Evolutionary conservation across 2,329 filamentous ascomycete species (phyloP).

Genomic region (Thelonectria blattea): DNA sequence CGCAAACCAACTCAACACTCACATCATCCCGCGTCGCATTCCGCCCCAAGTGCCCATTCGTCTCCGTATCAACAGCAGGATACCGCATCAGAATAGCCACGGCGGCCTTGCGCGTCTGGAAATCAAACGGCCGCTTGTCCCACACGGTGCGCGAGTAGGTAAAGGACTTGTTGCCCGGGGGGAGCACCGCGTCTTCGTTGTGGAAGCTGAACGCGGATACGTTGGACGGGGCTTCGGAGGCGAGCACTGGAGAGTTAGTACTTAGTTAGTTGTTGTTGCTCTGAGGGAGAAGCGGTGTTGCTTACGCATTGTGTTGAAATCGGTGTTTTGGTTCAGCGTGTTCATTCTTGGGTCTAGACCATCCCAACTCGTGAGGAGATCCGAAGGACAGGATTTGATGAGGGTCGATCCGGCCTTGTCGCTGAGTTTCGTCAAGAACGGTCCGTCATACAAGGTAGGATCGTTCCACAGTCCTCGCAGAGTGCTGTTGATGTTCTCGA

Average conservation of each 20-base stretch:
- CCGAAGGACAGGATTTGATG: neutral
- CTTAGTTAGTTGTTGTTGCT: neutral
- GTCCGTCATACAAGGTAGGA: neutral
- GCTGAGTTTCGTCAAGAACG: neutral
- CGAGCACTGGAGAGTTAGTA: neutral
- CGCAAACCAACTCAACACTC: neutral
- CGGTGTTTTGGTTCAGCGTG: neutral
- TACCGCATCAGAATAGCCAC: constrained; percentile 1
- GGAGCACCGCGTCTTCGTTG: neutral
- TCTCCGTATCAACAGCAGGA: neutral
- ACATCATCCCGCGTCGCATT: neutral
- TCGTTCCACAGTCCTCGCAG: neutral
- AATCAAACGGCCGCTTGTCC: neutral
- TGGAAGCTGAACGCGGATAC: neutral
- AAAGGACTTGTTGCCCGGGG: constrained; percentile 3
- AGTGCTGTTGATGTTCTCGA: constrained; percentile 4
- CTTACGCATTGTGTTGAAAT: neutral
- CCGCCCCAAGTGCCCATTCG: neutral
- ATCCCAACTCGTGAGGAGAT: neutral
- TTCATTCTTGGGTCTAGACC: neutral
- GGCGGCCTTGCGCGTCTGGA: constrained; percentile 1
- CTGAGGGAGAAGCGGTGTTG: neutral
- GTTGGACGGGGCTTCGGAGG: neutral
- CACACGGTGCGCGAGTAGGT: constrained; percentile 4
- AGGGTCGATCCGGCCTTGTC: neutral